Base-by-base conservation (phyloP, 75 land plant genomes). In the Pinus albicaulis region DNA sequence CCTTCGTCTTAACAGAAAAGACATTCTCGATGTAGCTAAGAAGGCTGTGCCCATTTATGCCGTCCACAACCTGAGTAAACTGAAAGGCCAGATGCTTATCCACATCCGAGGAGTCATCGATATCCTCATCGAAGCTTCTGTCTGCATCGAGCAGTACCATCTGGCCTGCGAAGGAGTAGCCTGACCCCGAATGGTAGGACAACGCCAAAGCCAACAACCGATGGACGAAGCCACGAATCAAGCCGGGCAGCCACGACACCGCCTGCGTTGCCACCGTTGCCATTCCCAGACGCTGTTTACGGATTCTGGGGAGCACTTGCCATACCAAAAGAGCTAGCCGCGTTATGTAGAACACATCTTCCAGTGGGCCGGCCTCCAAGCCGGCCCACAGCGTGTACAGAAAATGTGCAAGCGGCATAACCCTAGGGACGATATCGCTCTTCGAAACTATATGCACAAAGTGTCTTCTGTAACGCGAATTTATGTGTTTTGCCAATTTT, bases 371-470 rank as follows among this genome's bases (percentile, higher is more conserved):
- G 16, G 69, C 87, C 2, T 64, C 66, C 15, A 85, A 66, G 10
- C 87, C 87, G 2, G 81, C 85, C 85, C 85, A 85, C 8, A 85
- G 74, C 7, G 86, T 78, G 78, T 85, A 85, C n/a, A 85, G 68
- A 17, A 74, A 63, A n/a, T 83, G 80, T 1, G 86, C 86, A 23
- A 85, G 53, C 8, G 87, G 87, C 87, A 85, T 85, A 55, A 83
- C 82, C 81, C 83, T 85, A 55, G 87, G 87, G 14, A 85, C 79
- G 25, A 85, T 84, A 55, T 85, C 87, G 15, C 76, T 78, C 58
- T 76, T 25, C 0, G 87, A 85, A 16, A 85, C 87, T 1, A 85
- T 72, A 69, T 85, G 87, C 11, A 85, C 81, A 55, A 85, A 83
- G 72, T 85, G 87, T 22, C 63, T 81, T 55, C 79, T 83, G 79